These are phyloP conservation scores for Moricandia moricandioides DNA, from an alignment of 345 rosid genomes.

Conservation along the genomic window DNA sequence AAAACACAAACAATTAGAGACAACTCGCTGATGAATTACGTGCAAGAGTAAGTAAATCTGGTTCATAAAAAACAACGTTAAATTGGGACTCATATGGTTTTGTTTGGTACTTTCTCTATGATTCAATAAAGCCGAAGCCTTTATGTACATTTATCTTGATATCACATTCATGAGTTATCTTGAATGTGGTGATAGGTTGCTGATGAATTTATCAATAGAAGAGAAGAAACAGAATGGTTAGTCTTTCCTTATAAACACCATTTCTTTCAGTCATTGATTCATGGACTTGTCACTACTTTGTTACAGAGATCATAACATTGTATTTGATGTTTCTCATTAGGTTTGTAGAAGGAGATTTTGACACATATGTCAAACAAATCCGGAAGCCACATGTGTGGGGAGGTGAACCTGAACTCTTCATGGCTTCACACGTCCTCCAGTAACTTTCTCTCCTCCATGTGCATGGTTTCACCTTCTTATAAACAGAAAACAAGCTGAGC, in stretches of 20 bases:
- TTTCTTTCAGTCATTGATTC: neutral
- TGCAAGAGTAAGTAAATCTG: slow-evolving; percentile 36
- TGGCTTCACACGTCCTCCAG: slow-evolving; percentile 95
- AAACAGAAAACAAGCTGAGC: too few species aligned
- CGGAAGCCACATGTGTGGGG: slow-evolving; percentile 96
- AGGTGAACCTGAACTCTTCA: slow-evolving; percentile 95
- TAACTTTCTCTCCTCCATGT: slow-evolving; percentile 28
- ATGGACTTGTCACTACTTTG: neutral
- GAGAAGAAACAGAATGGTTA: slow-evolving; percentile 85
- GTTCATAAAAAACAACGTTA: neutral
- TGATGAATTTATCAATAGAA: slow-evolving; percentile 87
- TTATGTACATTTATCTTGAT: neutral
- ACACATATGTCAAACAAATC: slow-evolving; percentile 66
- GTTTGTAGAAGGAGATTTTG: slow-evolving; percentile 96
- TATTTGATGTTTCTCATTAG: slow-evolving; percentile 40
- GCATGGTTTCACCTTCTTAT: neutral
- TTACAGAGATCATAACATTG: neutral
- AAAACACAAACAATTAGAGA: too few species aligned
- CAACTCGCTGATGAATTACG: slow-evolving; percentile 85
- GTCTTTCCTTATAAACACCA: neutral
- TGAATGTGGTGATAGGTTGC: slow-evolving; percentile 70
- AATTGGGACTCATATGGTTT: neutral
- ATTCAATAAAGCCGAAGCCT: too few species aligned
- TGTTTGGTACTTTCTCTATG: neutral
- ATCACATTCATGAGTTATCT: neutral